Percentiles rank a stretch among this genome's conserved stretches.
Evolutionary conservation across 2,329 filamentous ascomycete species (phyloP).

Genomic region (Pyrenochaeta sp.): DNA sequence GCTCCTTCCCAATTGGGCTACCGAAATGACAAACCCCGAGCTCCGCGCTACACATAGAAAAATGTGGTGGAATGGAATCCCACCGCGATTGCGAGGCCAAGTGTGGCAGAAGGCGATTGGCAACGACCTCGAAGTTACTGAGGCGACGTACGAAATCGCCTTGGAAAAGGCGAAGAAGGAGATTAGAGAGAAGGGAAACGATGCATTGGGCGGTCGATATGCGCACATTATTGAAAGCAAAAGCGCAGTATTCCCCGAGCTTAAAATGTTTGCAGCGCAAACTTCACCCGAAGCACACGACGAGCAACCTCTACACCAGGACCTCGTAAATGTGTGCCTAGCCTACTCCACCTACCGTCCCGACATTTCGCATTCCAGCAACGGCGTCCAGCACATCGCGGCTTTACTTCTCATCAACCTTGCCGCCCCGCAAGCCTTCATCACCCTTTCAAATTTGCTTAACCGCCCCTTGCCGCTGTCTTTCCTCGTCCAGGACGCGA

Average conservation of each 20-base stretch:
- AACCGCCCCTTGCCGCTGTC: slow-evolving; percentile 78
- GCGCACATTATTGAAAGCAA: slow-evolving; percentile 61
- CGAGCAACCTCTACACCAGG: slow-evolving; percentile 71
- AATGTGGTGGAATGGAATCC: slow-evolving; percentile 83
- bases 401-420: slow-evolving; percentile 78
- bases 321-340: slow-evolving; percentile 75
- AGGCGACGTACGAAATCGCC: slow-evolving; percentile 74
- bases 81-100: slow-evolving; percentile 71
- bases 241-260: slow-evolving; percentile 72
- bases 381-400: slow-evolving; percentile 77
- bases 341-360: slow-evolving; percentile 84
- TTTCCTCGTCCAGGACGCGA: slow-evolving; percentile 75
- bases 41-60: slow-evolving; percentile 60
- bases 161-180: slow-evolving; percentile 69
- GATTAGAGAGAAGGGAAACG: slow-evolving; percentile 64
- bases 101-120: slow-evolving; percentile 78
- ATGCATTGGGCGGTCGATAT: slow-evolving; percentile 38
- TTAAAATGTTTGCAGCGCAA: slow-evolving; percentile 72
- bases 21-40: slow-evolving; percentile 62
- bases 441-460: slow-evolving; percentile 77
- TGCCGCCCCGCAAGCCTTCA: slow-evolving; percentile 70
- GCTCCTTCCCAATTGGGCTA: slow-evolving; percentile 78
- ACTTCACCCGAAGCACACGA: slow-evolving; percentile 27
- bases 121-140: slow-evolving; percentile 74
- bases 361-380: slow-evolving; percentile 76